Percentiles rank a stretch among this genome's conserved stretches.
phyloP scores from a whole-genome alignment of 2,329 filamentous ascomycete genomes.

The Erysiphe pulchra region DNA sequence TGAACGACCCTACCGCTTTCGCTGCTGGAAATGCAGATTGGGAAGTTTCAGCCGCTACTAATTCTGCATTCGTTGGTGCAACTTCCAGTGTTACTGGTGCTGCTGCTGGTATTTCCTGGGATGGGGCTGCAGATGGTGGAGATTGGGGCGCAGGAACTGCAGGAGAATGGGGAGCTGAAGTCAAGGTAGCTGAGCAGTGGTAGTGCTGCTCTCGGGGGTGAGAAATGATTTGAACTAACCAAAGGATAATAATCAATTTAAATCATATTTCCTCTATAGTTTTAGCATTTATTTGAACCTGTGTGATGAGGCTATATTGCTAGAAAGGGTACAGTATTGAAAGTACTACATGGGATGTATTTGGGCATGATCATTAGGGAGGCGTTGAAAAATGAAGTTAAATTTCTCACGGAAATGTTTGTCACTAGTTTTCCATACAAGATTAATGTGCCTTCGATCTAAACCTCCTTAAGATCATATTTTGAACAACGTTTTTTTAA shows the following conservation, averaged over 20 bases:
- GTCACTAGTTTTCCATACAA: too few relatives aligned
- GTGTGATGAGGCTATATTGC: too few relatives aligned
- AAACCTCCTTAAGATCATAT: too few relatives aligned
- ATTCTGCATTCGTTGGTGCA: slow-evolving; percentile 30
- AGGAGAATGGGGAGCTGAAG: slow-evolving; percentile 23
- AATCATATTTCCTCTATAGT: too few relatives aligned
- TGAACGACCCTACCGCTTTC: slow-evolving; percentile 55
- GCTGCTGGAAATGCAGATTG: slow-evolving; percentile 42
- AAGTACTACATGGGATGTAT: too few relatives aligned
- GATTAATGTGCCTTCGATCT: too few relatives aligned
- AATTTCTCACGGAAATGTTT: too few relatives aligned
- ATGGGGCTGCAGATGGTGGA: slow-evolving; percentile 23
- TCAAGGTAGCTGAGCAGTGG: slow-evolving; percentile 17
- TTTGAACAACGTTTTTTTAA: too few relatives aligned
- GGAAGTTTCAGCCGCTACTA: slow-evolving; percentile 38
- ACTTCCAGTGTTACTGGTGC: slow-evolving; percentile 29
- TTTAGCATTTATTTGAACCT: too few relatives aligned
- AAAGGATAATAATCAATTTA: background rate
- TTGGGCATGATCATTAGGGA: too few relatives aligned
- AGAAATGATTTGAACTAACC: background rate
- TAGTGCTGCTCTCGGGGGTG: slow-evolving; percentile 6
- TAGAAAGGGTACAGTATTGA: too few relatives aligned
- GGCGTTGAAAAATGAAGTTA: too few relatives aligned
- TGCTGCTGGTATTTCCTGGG: slow-evolving; percentile 32
- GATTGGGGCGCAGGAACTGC: slow-evolving; percentile 32